These are phyloP conservation scores for Rhodotorula graminis DNA, from an alignment of 768 basidiomycete species.

Conservation along the genomic window DNA sequence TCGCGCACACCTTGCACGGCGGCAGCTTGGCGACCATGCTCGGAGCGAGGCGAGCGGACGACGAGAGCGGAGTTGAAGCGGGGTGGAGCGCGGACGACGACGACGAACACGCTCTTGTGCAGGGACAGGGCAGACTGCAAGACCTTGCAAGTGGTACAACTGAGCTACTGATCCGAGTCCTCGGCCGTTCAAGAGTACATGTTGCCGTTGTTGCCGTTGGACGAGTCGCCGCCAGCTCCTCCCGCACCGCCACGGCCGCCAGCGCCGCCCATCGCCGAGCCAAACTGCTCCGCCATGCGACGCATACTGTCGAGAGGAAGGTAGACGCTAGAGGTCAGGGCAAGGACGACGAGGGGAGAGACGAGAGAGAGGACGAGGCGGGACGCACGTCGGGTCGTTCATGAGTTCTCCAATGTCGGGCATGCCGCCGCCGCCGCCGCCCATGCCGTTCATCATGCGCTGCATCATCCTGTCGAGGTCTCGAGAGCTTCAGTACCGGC, in stretches of 20 bases:
- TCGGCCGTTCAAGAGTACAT: conserved; percentile 28
- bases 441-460: conserved; percentile 39
- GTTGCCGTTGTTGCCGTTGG: conserved; percentile 5
- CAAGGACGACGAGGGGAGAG: background rate
- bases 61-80: no score
- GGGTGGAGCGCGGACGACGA: no score
- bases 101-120: no score
- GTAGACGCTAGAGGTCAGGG: no score
- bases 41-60: no score
- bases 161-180: no score
- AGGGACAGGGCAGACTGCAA: background rate
- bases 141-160: background rate
- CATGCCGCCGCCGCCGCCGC: conserved; percentile 47
- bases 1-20: conserved; percentile 25
- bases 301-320: conserved; percentile 37
- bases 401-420: conserved; percentile 46
- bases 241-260: conserved; percentile 6
- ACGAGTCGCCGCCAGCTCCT: background rate
- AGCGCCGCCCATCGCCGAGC: conserved; percentile 19
- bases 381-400: conserved; percentile 45
- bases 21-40: conserved; percentile 24
- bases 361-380: no score
- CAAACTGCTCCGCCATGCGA: conserved; percentile 43
- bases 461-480: conserved; percentile 43
- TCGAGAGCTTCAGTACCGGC: background rate